Percentiles rank a stretch among this genome's conserved stretches.
Evolutionary conservation across 108 stramenopile genomes (phyloP).

Genomic region (Ochromonas danica): DNA sequence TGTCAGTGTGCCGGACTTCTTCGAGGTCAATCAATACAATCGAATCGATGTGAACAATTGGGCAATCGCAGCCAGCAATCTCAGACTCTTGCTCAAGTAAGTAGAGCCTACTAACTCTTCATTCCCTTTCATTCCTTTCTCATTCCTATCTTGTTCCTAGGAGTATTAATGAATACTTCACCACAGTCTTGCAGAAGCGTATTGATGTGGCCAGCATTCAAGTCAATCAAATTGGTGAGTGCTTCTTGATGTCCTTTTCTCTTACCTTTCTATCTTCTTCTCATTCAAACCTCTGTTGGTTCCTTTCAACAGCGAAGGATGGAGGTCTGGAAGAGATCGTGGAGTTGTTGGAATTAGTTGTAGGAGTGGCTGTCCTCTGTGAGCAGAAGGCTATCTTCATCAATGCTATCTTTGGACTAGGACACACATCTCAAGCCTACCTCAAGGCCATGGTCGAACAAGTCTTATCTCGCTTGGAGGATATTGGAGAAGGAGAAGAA

Average conservation of each 20-base stretch:
- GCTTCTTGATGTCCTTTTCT: neutral
- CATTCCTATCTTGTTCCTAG: neutral
- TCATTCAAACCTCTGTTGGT: neutral
- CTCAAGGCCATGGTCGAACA: slow-evolving; percentile 20
- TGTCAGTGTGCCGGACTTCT: neutral
- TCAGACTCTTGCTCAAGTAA: neutral
- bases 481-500: neutral
- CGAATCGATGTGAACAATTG: neutral
- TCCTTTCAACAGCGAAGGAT: neutral
- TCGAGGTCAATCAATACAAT: neutral
- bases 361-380: slow-evolving; percentile 31
- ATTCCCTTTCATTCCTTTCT: neutral
- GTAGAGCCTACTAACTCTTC: neutral
- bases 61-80: neutral
- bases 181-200: neutral
- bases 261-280: neutral
- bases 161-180: slow-evolving; percentile 25
- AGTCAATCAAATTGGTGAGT: neutral
- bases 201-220: neutral
- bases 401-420: neutral
- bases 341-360: slow-evolving; percentile 5
- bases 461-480: neutral
- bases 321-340: neutral
- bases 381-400: slow-evolving; percentile 21
- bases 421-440: neutral